Evolutionary conservation across 75 land plant genomes (phyloP), one percentile per base, ranked within the genome.

Genomic region (Sequoia sempervirens): DNA sequence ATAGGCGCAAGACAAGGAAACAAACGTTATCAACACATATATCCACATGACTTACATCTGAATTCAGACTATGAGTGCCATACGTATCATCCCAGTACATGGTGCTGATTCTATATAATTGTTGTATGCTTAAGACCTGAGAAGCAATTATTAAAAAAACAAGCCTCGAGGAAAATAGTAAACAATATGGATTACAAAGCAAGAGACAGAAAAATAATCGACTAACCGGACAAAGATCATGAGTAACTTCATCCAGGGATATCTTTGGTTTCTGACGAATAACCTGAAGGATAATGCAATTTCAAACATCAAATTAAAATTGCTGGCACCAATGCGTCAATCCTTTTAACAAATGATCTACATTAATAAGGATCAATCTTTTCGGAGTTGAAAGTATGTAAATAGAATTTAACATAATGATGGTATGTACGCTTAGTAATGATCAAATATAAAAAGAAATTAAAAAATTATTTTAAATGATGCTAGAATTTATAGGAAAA

Each of bases 41-140:
- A 12, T n/a, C n/a, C 43, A 28, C 84, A 47, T 17, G 53, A 66
- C 91, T 90, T 88, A 97, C 99, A 91, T 90, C 87, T 83, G 92
- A 85, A 79, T 94, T 94, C 41, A 97, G 97, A 87, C 99, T 97
- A 82, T 93, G 91, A 47, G 99, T 97, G 81, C 95, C 95, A 83
- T 97, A 97, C 80, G 93, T 97, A 85, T 95, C 96, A 88, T 97
- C 99, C 99, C 96, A 95, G 87, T 97, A 97, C 81, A 93, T 84
- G 8, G 97, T 95, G 84, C 97, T 94, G 81, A 97, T 97, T 89
- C 99, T 95, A 80, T 95, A 97, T 54, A 97, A 91, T 84, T 95
- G 99, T 88, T 97, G 99, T 20, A 95, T 95, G 80, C 96, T 93
- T 56, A 97, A 81, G 18, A 93, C 87, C 95, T 95, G 92, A 40